These are phyloP conservation scores for Daldinia bambusicola DNA, from an alignment of 495 filamentous ascomycete genomes.

Conservation along the genomic window DNA sequence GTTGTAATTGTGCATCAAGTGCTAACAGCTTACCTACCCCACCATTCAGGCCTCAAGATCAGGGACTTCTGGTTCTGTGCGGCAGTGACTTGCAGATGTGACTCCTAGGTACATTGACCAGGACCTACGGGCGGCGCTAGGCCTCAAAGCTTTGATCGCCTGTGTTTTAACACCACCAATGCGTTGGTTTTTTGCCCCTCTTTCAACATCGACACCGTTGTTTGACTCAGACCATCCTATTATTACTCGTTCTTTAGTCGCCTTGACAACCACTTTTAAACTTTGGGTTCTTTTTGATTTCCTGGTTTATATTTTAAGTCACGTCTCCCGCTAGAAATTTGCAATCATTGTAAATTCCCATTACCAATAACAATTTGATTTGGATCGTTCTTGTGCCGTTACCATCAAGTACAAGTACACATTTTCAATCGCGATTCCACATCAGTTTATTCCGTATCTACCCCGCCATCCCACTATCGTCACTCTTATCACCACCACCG, in stretches of 20 bases:
- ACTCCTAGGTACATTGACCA: neutral
- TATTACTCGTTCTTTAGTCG: constrained; percentile 1
- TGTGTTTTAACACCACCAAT: neutral
- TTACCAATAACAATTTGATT: neutral
- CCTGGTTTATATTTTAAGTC: neutral
- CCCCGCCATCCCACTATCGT: constrained; percentile 23
- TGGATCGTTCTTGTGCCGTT: constrained; percentile 4
- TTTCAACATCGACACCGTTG: neutral
- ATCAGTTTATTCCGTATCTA: constrained; percentile 18
- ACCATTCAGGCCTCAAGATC: constrained; percentile 27
- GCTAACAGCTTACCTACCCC: constrained; percentile 25
- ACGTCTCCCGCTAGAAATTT: too few species aligned
- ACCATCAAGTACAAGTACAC: neutral
- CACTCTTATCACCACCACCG: constrained; percentile 18
- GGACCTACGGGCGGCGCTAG: too few species aligned
- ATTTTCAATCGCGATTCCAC: neutral
- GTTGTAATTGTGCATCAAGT: constrained; percentile 8
- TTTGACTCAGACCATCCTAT: constrained; percentile 22
- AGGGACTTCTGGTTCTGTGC: constrained; percentile 37
- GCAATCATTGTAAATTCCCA: neutral
- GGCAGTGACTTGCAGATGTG: constrained; percentile 14
- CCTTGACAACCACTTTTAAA: constrained; percentile 15
- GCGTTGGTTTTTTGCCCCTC: constrained; percentile 38
- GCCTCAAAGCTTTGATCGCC: neutral
- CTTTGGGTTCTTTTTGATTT: neutral